Percentiles rank a stretch among this genome's conserved stretches.
phyloP scores from a whole-genome alignment of 306 rosid species.

The Prosopis cineraria region DNA sequence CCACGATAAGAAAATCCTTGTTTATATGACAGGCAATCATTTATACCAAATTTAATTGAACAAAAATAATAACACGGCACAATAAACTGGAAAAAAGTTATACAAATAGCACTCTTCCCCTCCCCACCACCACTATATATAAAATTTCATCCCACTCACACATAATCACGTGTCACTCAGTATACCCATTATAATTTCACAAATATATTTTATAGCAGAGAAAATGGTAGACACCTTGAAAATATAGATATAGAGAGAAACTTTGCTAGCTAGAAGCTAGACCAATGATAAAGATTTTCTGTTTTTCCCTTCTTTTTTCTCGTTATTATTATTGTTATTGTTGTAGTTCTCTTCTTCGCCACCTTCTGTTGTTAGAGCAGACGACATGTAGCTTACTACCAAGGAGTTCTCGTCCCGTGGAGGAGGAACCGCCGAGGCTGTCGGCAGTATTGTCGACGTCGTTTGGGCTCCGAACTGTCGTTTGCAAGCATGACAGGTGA shows the following conservation, averaged over 20 bases:
- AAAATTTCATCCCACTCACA: slow-evolving; percentile 33
- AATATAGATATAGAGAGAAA: background rate
- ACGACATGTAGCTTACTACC: slow-evolving; percentile 66
- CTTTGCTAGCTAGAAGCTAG: background rate
- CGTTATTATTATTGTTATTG: background rate
- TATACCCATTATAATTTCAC: slow-evolving; percentile 43
- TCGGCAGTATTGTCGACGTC: background rate
- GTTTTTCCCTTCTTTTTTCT: slow-evolving; percentile 10
- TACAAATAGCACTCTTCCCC: slow-evolving; percentile 42
- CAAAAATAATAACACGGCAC: slow-evolving; percentile 53
- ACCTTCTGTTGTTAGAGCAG: slow-evolving; percentile 62
- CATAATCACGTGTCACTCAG: slow-evolving; percentile 47
- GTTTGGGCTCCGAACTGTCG: slow-evolving; percentile 53
- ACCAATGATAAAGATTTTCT: slow-evolving; percentile 35
- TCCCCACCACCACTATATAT: slow-evolving; percentile 5
- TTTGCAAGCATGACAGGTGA: slow-evolving; percentile 86
- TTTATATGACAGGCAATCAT: slow-evolving; percentile 17
- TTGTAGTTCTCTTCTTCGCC: slow-evolving; percentile 48
- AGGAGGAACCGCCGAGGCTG: background rate
- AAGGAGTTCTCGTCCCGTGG: slow-evolving; percentile 49
- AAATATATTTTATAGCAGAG: slow-evolving; percentile 15
- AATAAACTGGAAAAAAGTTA: slow-evolving; percentile 40
- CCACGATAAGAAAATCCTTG: slow-evolving; percentile 12
- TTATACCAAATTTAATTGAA: slow-evolving; percentile 59
- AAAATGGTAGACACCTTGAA: background rate